Base-by-base conservation (phyloP, 2,329 filamentous ascomycete species). In the Penicillium oxalicum region DNA sequence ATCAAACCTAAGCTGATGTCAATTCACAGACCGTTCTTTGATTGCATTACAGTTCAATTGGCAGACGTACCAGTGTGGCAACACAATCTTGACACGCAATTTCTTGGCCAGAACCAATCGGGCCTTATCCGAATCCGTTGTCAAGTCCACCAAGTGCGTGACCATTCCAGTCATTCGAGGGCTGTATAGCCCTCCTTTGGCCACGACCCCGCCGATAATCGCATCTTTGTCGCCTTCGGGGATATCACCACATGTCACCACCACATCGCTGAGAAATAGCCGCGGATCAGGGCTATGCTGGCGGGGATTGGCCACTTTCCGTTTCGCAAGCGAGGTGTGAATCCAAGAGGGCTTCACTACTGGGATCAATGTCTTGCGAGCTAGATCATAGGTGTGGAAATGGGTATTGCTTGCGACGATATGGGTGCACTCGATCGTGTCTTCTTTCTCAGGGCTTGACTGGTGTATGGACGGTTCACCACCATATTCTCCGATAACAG, bases 251-350 rank as follows among this genome's bases (percentile, higher is more conserved):
- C 88, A 94, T 29, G 84, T 86, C 13, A 96, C 77, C 27, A 87
- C 80, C 37, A 97, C 86, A 58, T 89, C 84, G 44, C 87, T 87
- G 70, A 98, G 88, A 66, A 96, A 93, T 65, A 95, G 82, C 50
- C 86, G 81, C 2, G 91, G 91, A 61, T 98, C 93, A 1, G 93
- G 93, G 40, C 86, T 96, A 67, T 86, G 94, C 12, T 89, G 87
- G 36, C 91, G 83, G 8, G 91, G 81, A 58, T 88, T 89, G 32
- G 84, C 84, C 46, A 86, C 77, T 64, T 86, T 91, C 49, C 76
- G 76, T 59, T 84, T 86, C 24, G 76, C 68, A 2, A 95, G 68
- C 4, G 87, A 93, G 25, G 77, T 76, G 3, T 80, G 77, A 40
- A 96, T 80, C 91, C 93, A 98, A 48, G 80, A 74, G 3, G 87